phyloP scores from a whole-genome alignment of 306 rosid genomes.

The Arachis stenosperma region DNA sequence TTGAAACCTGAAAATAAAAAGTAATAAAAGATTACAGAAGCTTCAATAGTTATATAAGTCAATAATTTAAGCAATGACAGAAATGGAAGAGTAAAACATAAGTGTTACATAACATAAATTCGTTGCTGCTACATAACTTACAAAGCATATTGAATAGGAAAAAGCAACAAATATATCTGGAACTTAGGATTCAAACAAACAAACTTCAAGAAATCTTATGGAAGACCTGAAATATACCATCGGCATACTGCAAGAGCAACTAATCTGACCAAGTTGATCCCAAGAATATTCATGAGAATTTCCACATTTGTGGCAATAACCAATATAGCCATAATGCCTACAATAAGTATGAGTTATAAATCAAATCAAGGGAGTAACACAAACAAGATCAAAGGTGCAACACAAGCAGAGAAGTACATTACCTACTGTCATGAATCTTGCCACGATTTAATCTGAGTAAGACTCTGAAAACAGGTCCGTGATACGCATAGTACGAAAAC shows the following conservation, averaged over 20 bases:
- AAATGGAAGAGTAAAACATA: slow-evolving; percentile 14
- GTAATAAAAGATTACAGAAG: slow-evolving; percentile 1
- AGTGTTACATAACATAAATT: slow-evolving; percentile 1
- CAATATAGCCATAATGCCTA: slow-evolving; percentile 79
- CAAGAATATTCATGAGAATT: slow-evolving; percentile 77
- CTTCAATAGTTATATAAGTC: slow-evolving; percentile 4
- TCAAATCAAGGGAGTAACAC: slow-evolving; percentile 2
- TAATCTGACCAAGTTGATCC: slow-evolving; percentile 71
- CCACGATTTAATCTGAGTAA: slow-evolving; percentile 78
- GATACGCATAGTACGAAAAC: slow-evolving; percentile 81
- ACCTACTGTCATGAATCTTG: slow-evolving; percentile 73
- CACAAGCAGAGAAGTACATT: slow-evolving; percentile 8
- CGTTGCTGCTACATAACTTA: slow-evolving; percentile 11
- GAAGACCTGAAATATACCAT: slow-evolving; percentile 49
- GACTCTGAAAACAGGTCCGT: slow-evolving; percentile 91
- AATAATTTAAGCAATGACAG: slow-evolving; percentile 1
- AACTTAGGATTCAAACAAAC: slow-evolving; percentile 1
- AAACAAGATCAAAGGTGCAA: not conserved
- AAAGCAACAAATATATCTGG: slow-evolving; percentile 28
- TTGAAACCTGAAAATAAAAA: slow-evolving; percentile 56
- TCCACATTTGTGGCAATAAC: slow-evolving; percentile 77
- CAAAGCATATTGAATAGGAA: slow-evolving; percentile 28
- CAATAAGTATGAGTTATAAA: slow-evolving; percentile 4
- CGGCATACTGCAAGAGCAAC: slow-evolving; percentile 70
- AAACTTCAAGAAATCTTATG: not conserved